Percentiles rank a stretch among this genome's conserved stretches.
phyloP scores from a whole-genome alignment of 345 rosid genomes.

The Salix caprea region DNA sequence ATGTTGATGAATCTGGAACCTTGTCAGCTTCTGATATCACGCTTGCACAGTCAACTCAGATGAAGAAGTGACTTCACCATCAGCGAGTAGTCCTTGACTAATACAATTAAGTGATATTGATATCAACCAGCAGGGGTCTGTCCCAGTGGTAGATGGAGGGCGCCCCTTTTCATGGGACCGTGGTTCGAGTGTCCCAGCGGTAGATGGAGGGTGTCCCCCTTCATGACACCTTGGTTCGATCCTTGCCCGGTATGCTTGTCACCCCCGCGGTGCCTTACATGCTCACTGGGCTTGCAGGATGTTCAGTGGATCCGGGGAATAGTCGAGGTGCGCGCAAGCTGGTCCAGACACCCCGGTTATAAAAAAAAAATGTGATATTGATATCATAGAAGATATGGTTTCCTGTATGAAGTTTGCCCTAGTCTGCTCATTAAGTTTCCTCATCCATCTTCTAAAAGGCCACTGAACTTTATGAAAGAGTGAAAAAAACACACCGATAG shows the following conservation, averaged over 20 bases:
- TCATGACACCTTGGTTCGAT: no score
- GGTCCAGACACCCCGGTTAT: no score
- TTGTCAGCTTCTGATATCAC: constrained; percentile 32
- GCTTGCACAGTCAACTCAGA: constrained; percentile 31
- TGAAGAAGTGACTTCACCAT: constrained; percentile 15
- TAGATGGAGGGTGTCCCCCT: no score
- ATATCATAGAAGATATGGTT: background rate
- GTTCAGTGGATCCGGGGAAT: no score
- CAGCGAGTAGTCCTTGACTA: background rate
- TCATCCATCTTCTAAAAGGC: background rate
- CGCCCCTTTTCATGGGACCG: no score
- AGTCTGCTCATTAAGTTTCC: background rate
- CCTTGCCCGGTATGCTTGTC: no score
- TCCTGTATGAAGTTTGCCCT: background rate
- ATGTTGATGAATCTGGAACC: constrained; percentile 56
- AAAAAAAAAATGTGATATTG: background rate
- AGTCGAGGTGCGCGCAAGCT: no score
- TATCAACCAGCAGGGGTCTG: background rate
- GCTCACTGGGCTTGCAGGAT: no score
- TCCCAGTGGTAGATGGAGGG: no score
- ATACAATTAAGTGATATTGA: background rate
- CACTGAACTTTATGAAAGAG: background rate
- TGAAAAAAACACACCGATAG: no score
- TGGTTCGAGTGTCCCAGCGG: no score
- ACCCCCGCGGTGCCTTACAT: no score